Conservation (phyloP, 345 rosid genomes). For the Murraya koenigii region DNA sequence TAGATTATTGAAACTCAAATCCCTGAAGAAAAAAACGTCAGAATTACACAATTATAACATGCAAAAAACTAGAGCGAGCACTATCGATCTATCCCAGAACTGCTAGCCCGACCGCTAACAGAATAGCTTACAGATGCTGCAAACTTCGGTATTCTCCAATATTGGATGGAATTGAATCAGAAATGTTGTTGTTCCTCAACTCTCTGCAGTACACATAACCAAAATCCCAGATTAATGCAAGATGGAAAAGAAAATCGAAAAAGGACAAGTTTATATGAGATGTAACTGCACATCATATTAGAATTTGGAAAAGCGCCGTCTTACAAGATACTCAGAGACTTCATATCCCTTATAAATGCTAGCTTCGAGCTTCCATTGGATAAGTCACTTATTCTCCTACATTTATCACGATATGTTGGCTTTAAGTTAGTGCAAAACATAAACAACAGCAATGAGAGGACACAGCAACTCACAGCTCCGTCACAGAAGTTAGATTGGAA, state of each 20-base stretch:
- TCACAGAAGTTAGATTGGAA: constrained; percentile 43
- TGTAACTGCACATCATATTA: background rate
- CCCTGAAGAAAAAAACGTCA: constrained; percentile 30
- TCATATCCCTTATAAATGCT: constrained; percentile 50
- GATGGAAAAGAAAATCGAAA: background rate
- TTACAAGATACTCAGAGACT: constrained; percentile 45
- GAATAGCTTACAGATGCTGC: constrained; percentile 51
- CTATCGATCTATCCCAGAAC: too few species aligned
- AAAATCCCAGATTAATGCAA: background rate
- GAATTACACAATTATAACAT: background rate
- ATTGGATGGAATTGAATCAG: constrained; percentile 53
- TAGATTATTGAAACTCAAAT: constrained; percentile 60
- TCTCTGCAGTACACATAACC: constrained; percentile 32
- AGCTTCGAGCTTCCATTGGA: constrained; percentile 52
- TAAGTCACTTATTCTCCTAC: constrained; percentile 68
- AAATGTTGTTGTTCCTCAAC: constrained; percentile 50
- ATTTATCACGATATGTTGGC: constrained; percentile 13
- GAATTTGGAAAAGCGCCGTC: constrained; percentile 15
- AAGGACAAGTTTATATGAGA: background rate
- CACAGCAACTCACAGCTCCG: constrained; percentile 48
- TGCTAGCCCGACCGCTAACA: background rate
- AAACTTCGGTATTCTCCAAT: constrained; percentile 49
- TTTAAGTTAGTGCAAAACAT: background rate
- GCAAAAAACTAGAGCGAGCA: too few species aligned
- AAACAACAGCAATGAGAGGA: background rate